phyloP scores from a whole-genome alignment of 345 rosid species.

The Ceriops zippeliana region DNA sequence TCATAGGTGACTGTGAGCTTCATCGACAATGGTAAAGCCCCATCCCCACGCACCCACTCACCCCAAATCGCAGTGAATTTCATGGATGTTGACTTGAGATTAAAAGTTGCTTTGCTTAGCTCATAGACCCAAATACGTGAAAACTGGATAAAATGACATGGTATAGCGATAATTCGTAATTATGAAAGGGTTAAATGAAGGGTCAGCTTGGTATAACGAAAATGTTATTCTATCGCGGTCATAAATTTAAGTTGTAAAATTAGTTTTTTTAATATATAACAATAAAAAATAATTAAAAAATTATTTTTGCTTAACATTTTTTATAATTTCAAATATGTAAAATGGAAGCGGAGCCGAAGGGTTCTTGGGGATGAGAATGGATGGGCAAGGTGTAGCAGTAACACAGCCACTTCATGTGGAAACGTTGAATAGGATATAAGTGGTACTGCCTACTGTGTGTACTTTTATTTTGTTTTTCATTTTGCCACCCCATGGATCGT shows the following conservation, averaged over 20 bases:
- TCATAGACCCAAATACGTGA: background rate
- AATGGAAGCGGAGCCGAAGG: background rate
- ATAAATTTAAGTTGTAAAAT: too few species aligned
- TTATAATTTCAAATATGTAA: background rate
- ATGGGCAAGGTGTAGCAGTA: background rate
- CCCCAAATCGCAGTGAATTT: constrained; percentile 19
- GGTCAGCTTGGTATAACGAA: too few species aligned
- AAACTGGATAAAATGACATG: background rate
- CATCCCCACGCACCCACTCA: background rate
- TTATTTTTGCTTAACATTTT: too few species aligned
- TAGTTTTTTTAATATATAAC: too few species aligned
- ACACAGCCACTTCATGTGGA: background rate
- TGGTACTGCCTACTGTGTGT: too few species aligned
- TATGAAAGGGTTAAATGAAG: background rate
- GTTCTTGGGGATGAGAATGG: too few species aligned
- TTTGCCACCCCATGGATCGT: too few species aligned
- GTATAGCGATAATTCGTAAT: too few species aligned
- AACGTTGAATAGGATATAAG: too few species aligned
- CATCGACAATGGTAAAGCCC: constrained; percentile 6
- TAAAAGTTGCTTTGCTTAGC: background rate
- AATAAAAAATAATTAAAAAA: too few species aligned
- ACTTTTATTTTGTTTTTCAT: too few species aligned
- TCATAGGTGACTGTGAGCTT: constrained; percentile 4
- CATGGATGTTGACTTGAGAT: constrained; percentile 24
- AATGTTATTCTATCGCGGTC: too few species aligned